Conservation (phyloP, 2,329 filamentous ascomycete species). For the Calonectria pseudoreteaudii region DNA sequence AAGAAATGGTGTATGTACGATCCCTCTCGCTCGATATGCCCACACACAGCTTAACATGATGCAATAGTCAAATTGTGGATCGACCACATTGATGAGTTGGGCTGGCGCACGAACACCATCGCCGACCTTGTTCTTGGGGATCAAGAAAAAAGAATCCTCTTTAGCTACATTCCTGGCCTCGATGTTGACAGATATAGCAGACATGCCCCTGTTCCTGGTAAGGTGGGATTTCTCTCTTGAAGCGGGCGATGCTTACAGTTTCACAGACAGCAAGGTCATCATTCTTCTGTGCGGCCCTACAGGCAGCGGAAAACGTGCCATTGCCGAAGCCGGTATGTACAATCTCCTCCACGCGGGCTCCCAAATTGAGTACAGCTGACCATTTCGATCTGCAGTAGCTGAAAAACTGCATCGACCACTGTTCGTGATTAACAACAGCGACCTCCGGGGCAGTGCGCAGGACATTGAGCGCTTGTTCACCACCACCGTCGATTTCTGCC, state of each 20-base stretch:
- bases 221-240: neutral
- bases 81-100: neutral
- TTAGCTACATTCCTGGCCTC: neutral
- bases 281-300: conserved; percentile 49
- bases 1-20: conserved; percentile 29
- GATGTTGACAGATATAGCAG: neutral
- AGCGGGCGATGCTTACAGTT: neutral
- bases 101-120: conserved; percentile 4
- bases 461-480: conserved; percentile 11
- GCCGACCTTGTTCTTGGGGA: conserved; percentile 13
- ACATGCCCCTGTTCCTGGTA: conserved; percentile 16
- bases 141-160: conserved; percentile 10
- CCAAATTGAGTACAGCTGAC: neutral
- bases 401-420: conserved; percentile 25
- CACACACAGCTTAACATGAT: neutral
- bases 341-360: neutral
- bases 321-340: conserved; percentile 45
- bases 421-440: conserved; percentile 21
- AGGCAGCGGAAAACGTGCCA: conserved; percentile 54
- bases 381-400: conserved; percentile 24
- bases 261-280: conserved; percentile 41
- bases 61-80: neutral
- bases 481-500: conserved; percentile 41
- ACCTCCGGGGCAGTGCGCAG: neutral
- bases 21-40: neutral